Percentiles rank a stretch among this genome's conserved stretches.
Evolutionary conservation across 495 filamentous ascomycete species (phyloP).

Genomic region (Thermothielavioides terrestris): DNA sequence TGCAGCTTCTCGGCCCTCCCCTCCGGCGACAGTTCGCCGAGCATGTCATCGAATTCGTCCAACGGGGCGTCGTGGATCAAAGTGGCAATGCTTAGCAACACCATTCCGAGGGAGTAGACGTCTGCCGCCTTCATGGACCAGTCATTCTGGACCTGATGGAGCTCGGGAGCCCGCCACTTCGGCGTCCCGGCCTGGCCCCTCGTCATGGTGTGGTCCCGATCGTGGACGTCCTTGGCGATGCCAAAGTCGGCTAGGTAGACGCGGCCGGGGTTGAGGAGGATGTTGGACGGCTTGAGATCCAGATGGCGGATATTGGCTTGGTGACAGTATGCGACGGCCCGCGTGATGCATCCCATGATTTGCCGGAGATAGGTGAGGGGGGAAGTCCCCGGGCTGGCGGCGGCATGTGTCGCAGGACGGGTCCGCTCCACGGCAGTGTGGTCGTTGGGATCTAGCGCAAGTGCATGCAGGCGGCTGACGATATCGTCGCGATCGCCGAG

Average conservation of each 20-base stretch:
- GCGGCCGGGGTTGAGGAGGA: constrained; percentile 28
- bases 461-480: constrained; percentile 17
- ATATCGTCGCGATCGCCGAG: constrained; percentile 28
- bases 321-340: constrained; percentile 35
- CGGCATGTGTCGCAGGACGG: not conserved
- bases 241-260: constrained; percentile 40
- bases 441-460: constrained; percentile 27
- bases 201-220: constrained; percentile 28
- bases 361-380: constrained; percentile 26
- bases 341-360: constrained; percentile 31
- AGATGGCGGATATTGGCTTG: constrained; percentile 32
- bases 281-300: constrained; percentile 38
- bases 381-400: constrained; percentile 8
- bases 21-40: constrained; percentile 19
- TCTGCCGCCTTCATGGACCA: constrained; percentile 32
- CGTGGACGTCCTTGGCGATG: constrained; percentile 31
- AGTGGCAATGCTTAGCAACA: constrained; percentile 29
- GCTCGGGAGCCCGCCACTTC: constrained; percentile 32
- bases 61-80: constrained; percentile 22
- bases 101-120: constrained; percentile 31
- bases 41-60: constrained; percentile 29
- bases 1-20: constrained; percentile 21
- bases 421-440: constrained; percentile 16
- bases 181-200: constrained; percentile 26
- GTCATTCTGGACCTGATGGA: constrained; percentile 18